phyloP scores from a whole-genome alignment of 345 rosid species.

The Draba incana region DNA sequence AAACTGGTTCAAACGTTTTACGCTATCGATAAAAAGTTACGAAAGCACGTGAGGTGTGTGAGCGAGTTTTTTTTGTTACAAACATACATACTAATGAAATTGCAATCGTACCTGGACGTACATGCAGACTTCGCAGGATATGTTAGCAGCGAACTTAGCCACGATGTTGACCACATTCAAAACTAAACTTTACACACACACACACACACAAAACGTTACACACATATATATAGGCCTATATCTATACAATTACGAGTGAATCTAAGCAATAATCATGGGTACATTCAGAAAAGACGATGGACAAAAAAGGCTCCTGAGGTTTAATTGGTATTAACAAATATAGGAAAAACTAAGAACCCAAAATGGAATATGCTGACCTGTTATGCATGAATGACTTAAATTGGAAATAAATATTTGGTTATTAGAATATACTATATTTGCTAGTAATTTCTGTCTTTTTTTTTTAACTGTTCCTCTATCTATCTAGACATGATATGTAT shows the following conservation, averaged over 20 bases:
- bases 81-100: neutral
- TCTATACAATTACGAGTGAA: slow-evolving; percentile 1
- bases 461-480: neutral
- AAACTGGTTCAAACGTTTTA: neutral
- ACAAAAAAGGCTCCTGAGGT: slow-evolving; percentile 14
- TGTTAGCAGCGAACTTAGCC: slow-evolving; percentile 26
- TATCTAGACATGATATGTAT: slow-evolving; percentile 13
- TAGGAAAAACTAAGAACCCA: slow-evolving; percentile 27
- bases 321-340: neutral
- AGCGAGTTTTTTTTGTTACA: neutral
- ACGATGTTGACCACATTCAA: slow-evolving; percentile 32
- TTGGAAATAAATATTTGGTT: neutral
- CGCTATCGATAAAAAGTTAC: neutral
- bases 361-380: slow-evolving; percentile 25
- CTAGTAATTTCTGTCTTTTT: too few species aligned
- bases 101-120: slow-evolving; percentile 12
- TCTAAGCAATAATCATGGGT: slow-evolving; percentile 8
- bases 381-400: neutral
- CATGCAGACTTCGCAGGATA: slow-evolving; percentile 14
- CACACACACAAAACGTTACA: neutral
- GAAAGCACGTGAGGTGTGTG: slow-evolving; percentile 8
- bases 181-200: slow-evolving; percentile 2
- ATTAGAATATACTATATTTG: neutral
- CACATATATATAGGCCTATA: neutral
- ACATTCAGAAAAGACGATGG: slow-evolving; percentile 17